Base-by-base conservation (phyloP, 768 basidiomycete genomes). In the Mrakia hoshinonis region DNA sequence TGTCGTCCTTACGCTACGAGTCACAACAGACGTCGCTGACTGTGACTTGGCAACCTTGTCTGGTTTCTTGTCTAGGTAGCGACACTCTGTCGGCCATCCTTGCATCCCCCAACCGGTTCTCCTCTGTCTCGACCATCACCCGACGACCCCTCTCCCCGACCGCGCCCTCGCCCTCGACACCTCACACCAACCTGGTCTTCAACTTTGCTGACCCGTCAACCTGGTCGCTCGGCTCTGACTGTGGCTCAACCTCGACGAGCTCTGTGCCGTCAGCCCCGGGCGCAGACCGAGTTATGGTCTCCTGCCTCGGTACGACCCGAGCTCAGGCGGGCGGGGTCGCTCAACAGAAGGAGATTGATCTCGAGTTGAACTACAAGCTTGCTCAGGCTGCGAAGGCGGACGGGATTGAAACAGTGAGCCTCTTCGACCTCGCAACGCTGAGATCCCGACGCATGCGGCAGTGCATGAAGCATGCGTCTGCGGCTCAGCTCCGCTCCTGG, bases 271-370 rank as follows among this genome's bases (percentile, higher is more conserved):
- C 68, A 13, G 24, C 34, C 9, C 73, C 74, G 3, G 68, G 73
- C 18, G 36, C 26, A 11, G 46, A 36, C 39, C 34, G n/a, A 4
- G 63, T 64, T 4, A 78, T 77, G 48, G 73, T 78, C 20, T 73
- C 73, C 20, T 77, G 76, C 72, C 49, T 79, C 1, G 79, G 79
- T 9, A 78, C 78, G 10, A 79, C 79, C 13, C 74, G 73, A 22
- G 78, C 74, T 4, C 47, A 31, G 3, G 79, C 77, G 4, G 79
- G 79, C 7, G 70, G 75, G 13, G 43, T 76, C 22, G 77, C 70
- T 22, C 61, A 75, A 12, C 77, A 78, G 73, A 62, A 73, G 66
- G 76, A 75, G 73, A 74, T 79, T 26, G 79, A 79, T 71, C 36
- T 76, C 61, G 73, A 73, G 11, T 51, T 79, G 38, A 78, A 79